Evolutionary conservation across 108 stramenopile species (phyloP), one percentile per base, ranked within the genome.

Genomic region (Pseudonitzschia delicatissima): DNA sequence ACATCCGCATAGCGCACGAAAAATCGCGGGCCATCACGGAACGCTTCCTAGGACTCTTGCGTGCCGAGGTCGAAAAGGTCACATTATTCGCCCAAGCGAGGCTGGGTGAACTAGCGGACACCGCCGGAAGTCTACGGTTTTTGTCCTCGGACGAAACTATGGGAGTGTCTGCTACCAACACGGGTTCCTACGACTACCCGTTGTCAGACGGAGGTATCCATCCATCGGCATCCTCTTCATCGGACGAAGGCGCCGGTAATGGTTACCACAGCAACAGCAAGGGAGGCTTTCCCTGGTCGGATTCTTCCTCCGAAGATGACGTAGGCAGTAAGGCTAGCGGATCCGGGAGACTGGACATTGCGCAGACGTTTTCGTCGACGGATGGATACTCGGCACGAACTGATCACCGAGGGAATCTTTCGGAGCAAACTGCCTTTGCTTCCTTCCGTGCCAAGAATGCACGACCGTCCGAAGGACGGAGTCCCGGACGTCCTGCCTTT

Each of bases 11-110:
- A 12, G 87, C 93, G 0, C 89, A 94, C 73, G 61, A 63, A 5
- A 88, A 88, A 64, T 72, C 82, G 29, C 61, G 80, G 23, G 75
- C 72, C 45, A 80, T 87, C 40, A 85, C 87, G 1, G 84, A 79
- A 62, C 72, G 78, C 44, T 93, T 93, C 65, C 62, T 82, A 23
- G 77, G 79, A 17, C 73, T 86, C 35, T 68, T 93, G 34, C 75
- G 82, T n/a, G 72, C 75, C 18, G 92, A 93, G 77, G 84, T 85
- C 5, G 92, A 93, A 68, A 93, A 90, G 70, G 86, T 93, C 1
- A 79, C 81, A 9, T 64, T 93, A 13, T 91, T 91, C 61, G 77
- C 79, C 27, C 80, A 82, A 53, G 51, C 83, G 8, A 77, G 83
- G 42, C 48, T 85, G 27, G 92, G 92, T 9, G 92, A 90, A 66